Percentiles rank a stretch among this genome's conserved stretches.
Evolutionary conservation across 2,329 filamentous ascomycete genomes (phyloP).

Genomic region (Colletotrichum musae): DNA sequence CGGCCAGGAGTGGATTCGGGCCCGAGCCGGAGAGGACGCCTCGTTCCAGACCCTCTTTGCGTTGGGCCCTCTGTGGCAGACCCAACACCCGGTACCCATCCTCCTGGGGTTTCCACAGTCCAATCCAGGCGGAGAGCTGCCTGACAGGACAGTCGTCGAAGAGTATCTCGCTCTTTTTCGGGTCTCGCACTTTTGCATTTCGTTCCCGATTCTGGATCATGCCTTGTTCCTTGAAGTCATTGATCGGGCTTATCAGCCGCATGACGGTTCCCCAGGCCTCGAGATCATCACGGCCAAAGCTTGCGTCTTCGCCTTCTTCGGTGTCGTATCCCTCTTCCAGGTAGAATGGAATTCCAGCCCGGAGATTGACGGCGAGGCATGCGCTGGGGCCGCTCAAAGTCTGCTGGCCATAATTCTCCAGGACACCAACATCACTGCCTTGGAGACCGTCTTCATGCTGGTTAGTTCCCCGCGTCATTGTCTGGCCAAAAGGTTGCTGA

Average conservation of each 20-base stretch:
- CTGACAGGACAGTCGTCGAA: constrained; percentile 50
- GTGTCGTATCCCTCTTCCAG: constrained; percentile 51
- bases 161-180: constrained; percentile 45
- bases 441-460: constrained; percentile 64
- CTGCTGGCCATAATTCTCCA: constrained; percentile 60
- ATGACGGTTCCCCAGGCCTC: constrained; percentile 38
- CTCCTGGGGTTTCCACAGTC: constrained; percentile 12
- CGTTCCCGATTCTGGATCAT: constrained; percentile 65
- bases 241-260: constrained; percentile 57
- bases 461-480: constrained; percentile 52
- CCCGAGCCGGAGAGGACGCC: constrained; percentile 58
- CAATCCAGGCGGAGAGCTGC: constrained; percentile 49
- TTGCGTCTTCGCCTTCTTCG: constrained; percentile 65
- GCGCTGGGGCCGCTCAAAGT: constrained; percentile 56
- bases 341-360: constrained; percentile 28
- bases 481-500: not conserved
- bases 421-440: constrained; percentile 57
- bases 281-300: constrained; percentile 56
- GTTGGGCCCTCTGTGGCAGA: constrained; percentile 43
- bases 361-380: constrained; percentile 56
- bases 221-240: constrained; percentile 63
- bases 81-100: constrained; percentile 37
- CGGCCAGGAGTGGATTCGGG: constrained; percentile 63
- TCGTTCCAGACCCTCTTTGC: constrained; percentile 46
- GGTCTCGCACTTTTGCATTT: constrained; percentile 54